Conservation (phyloP, 2,329 filamentous ascomycete genomes). For the Phialophora chinensis region DNA sequence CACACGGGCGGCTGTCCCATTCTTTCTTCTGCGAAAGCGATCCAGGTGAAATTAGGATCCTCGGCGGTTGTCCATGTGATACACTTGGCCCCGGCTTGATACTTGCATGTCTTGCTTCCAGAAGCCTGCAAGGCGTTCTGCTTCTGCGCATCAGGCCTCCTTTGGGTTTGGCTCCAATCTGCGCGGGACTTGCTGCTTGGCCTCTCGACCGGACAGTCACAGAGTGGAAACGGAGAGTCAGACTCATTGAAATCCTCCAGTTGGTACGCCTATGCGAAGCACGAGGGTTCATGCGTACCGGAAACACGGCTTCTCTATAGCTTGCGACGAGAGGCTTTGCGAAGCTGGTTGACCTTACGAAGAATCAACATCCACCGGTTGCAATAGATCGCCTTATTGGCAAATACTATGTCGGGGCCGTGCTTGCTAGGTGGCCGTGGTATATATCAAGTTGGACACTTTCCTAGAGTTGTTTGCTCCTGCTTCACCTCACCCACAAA, state of each 20-base stretch:
- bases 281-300: not conserved
- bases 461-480: slow-evolving; percentile 1
- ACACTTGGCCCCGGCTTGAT: not conserved
- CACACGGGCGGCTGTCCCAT: not conserved
- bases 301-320: not conserved
- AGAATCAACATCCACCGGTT: slow-evolving; percentile 2
- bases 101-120: not conserved
- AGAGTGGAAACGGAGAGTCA: not conserved
- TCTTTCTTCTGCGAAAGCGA: not conserved
- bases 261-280: not conserved
- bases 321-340: not conserved
- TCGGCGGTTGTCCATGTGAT: not conserved
- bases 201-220: not conserved
- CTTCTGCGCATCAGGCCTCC: not conserved
- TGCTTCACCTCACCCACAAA: not conserved
- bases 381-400: not conserved
- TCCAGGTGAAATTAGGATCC: not conserved
- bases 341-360: not conserved
- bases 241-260: not conserved
- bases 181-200: not conserved
- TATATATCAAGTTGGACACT: slow-evolving; percentile 5
- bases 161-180: not conserved
- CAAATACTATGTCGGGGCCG: not conserved
- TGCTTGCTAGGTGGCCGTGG: not conserved
- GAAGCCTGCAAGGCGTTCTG: not conserved